These are phyloP conservation scores for Spergularia marina DNA, from an alignment of 148 eudicot species.

Conservation along the genomic window DNA sequence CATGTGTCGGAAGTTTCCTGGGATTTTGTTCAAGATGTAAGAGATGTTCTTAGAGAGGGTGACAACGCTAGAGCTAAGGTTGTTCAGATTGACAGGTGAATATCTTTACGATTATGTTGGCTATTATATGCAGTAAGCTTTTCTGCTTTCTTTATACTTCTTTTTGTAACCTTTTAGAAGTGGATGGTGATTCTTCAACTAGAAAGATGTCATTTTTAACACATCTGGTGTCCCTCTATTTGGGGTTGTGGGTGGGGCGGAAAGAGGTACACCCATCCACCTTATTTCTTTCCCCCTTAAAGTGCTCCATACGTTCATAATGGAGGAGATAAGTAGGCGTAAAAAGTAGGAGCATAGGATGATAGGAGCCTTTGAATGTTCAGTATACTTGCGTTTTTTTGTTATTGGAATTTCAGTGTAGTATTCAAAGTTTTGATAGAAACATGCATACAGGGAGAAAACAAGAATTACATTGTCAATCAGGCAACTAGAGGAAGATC, in stretches of 20 bases:
- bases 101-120: conserved; percentile 5
- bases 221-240: not conserved
- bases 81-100: conserved; percentile 66
- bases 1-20: conserved; percentile 97
- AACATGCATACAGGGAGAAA: conserved; percentile 50
- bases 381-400: not conserved
- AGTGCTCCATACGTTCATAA: no score
- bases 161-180: not conserved
- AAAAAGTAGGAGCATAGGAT: not conserved
- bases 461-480: conserved; percentile 79
- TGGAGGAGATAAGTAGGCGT: no score
- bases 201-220: no score
- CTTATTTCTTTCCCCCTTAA: no score
- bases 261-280: no score
- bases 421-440: conserved; percentile 18
- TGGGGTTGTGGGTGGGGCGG: not conserved
- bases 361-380: not conserved
- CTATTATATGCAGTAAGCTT: not conserved
- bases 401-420: not conserved
- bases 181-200: conserved; percentile 1
- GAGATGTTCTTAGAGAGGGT: conserved; percentile 72
- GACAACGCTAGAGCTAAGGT: conserved; percentile 77
- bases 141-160: not conserved
- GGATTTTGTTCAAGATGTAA: conserved; percentile 87
- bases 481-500: conserved; percentile 94